Evolutionary conservation across 331 rosid genomes (phyloP).

Genomic region (Acacia pycnantha): DNA sequence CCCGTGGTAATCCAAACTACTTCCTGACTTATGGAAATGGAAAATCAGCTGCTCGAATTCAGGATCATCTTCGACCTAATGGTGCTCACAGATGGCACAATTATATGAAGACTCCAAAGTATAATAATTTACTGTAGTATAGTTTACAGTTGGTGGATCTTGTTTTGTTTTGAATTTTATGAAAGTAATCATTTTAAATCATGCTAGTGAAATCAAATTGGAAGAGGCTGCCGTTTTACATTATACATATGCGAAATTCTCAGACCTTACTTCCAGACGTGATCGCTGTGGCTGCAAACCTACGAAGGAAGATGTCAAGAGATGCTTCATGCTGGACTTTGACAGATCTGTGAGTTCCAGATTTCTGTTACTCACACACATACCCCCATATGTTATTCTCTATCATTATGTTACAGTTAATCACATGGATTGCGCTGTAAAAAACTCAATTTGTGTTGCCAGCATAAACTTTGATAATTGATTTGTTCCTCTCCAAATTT

Average conservation of each 20-base stretch:
- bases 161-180: conserved; percentile 16
- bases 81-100: conserved; percentile 99
- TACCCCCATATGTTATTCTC: background rate
- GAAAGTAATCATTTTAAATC: conserved; percentile 27
- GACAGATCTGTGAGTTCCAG: conserved; percentile 86
- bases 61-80: conserved; percentile 95
- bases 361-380: background rate
- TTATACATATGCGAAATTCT: conserved; percentile 91
- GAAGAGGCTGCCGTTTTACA: conserved; percentile 99
- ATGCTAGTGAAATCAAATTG: conserved; percentile 84
- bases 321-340: conserved; percentile 99
- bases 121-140: conserved; percentile 17
- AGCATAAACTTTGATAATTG: background rate
- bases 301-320: conserved; percentile 88
- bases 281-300: conserved; percentile 99
- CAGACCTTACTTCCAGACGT: conserved; percentile 94
- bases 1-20: conserved; percentile 97
- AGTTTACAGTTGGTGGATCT: background rate
- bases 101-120: conserved; percentile 97
- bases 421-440: background rate
- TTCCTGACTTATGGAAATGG: conserved; percentile 98
- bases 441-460: conserved; percentile 9
- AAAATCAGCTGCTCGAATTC: conserved; percentile 90
- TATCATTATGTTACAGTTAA: background rate
- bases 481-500: conserved; percentile 1